A percentile compares a stretch with the other conserved stretches of the same genome.
Evolutionary conservation across 2,329 filamentous ascomycete species (phyloP).

Genomic region (Pseudogymnoascus sp.): DNA sequence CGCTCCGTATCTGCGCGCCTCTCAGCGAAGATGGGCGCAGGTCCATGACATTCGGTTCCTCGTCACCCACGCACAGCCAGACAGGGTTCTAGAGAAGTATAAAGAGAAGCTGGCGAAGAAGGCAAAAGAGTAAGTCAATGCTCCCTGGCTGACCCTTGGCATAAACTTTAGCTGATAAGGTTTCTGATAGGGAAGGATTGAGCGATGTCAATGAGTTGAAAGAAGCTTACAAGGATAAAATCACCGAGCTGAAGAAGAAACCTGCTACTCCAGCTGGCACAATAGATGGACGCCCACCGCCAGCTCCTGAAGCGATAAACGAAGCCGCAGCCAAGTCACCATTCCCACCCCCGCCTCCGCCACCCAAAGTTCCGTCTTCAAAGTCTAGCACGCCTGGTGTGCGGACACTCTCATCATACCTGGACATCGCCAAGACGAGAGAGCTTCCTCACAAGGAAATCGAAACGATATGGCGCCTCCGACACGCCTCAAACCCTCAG

Average conservation of each 20-base stretch:
- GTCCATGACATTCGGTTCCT: constrained; percentile 90
- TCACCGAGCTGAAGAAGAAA: constrained; percentile 61
- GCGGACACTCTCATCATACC: constrained; percentile 58
- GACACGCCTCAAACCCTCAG: constrained; percentile 64
- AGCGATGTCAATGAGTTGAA: constrained; percentile 69
- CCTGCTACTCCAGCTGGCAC: constrained; percentile 47
- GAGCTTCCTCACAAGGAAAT: constrained; percentile 73
- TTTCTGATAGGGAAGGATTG: constrained; percentile 45
- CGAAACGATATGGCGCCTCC: constrained; percentile 80
- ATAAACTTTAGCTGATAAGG: constrained; percentile 1
- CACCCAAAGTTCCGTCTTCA: constrained; percentile 29
- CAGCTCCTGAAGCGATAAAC: constrained; percentile 30
- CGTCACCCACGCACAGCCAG: constrained; percentile 64
- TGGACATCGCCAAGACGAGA: constrained; percentile 74
- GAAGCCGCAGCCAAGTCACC: constrained; percentile 27
- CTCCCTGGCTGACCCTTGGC: background rate
- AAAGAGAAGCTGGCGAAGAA: constrained; percentile 76
- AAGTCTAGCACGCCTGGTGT: constrained; percentile 28
- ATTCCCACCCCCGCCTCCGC: constrained; percentile 26
- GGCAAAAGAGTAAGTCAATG: constrained; percentile 54
- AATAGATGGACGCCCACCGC: constrained; percentile 23
- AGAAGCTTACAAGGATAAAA: constrained; percentile 78
- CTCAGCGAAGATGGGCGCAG: constrained; percentile 79
- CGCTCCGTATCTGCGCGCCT: constrained; percentile 26
- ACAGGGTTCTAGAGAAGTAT: constrained; percentile 75